Conservation (phyloP, 2,329 filamentous ascomycete genomes). For the Fusarium sp. region DNA sequence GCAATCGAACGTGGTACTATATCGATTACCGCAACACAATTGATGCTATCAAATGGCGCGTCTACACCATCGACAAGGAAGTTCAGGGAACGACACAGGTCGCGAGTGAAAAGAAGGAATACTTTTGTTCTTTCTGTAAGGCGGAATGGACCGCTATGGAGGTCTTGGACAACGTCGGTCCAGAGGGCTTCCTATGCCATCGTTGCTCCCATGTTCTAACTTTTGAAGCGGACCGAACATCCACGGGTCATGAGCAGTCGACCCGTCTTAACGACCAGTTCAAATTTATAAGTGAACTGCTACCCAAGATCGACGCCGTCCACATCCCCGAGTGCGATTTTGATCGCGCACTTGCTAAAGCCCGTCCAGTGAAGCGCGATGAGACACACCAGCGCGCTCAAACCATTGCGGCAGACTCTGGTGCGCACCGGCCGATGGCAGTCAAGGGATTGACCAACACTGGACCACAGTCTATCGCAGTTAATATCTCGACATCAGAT, state of each 20-base stretch:
- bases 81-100: slow-evolving; percentile 88
- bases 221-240: slow-evolving; percentile 76
- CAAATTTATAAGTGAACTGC: slow-evolving; percentile 81
- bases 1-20: slow-evolving; percentile 94
- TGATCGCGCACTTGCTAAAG: slow-evolving; percentile 75
- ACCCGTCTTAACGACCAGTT: slow-evolving; percentile 84
- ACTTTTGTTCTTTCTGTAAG: slow-evolving; percentile 85
- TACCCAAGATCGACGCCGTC: slow-evolving; percentile 83
- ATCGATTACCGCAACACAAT: slow-evolving; percentile 96
- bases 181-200: slow-evolving; percentile 84
- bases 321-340: slow-evolving; percentile 82
- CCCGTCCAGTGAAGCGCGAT: slow-evolving; percentile 76
- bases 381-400: slow-evolving; percentile 75
- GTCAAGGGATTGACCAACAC: slow-evolving; percentile 78
- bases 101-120: slow-evolving; percentile 91
- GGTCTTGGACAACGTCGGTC: slow-evolving; percentile 82
- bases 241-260: slow-evolving; percentile 80
- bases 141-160: slow-evolving; percentile 92
- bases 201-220: slow-evolving; percentile 78
- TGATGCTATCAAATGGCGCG: slow-evolving; percentile 95
- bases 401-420: slow-evolving; percentile 70
- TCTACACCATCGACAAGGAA: slow-evolving; percentile 88
- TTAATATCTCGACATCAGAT: slow-evolving; percentile 77
- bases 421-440: slow-evolving; percentile 72
- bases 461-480: slow-evolving; percentile 77